Conservation (phyloP, 2,329 filamentous ascomycete species). For the Westerdykella sp. region DNA sequence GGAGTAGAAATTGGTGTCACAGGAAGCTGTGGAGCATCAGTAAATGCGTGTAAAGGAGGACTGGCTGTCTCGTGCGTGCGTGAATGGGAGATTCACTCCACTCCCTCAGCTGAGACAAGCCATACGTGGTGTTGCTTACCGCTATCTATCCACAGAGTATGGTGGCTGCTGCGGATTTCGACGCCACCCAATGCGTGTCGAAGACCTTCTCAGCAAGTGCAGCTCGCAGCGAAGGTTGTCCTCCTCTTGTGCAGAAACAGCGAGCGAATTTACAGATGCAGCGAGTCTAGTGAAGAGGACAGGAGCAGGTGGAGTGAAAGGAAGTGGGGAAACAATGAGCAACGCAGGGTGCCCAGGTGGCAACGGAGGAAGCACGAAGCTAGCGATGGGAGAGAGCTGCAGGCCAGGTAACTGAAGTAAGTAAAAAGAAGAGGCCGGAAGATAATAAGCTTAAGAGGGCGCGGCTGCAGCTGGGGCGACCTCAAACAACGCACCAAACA, state of each 20-base stretch:
- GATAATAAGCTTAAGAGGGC: too few relatives aligned
- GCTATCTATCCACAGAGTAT: background rate
- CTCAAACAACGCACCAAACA: too few relatives aligned
- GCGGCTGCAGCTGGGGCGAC: too few relatives aligned
- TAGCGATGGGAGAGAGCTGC: background rate
- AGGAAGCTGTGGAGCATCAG: slow-evolving; percentile 7
- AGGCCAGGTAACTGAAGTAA: background rate
- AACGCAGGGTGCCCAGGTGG: too few relatives aligned
- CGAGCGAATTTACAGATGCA: background rate
- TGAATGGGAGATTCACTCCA: background rate
- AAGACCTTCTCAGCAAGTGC: background rate
- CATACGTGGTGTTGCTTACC: background rate
- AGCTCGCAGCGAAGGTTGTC: background rate
- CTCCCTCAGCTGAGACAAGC: background rate
- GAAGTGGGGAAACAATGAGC: background rate
- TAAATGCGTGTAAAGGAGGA: slow-evolving; percentile 6
- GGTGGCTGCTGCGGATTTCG: background rate
- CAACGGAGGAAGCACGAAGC: too few relatives aligned
- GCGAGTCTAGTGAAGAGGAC: background rate
- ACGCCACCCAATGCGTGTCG: background rate
- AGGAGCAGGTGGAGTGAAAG: background rate
- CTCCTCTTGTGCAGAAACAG: too few relatives aligned
- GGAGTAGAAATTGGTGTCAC: slow-evolving; percentile 4
- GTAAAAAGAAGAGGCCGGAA: too few relatives aligned
- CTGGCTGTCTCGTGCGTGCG: background rate